Evolutionary conservation across 2,329 filamentous ascomycete species (phyloP), one percentile per base, ranked within the genome.

Genomic region (Aspergillus sp.): DNA sequence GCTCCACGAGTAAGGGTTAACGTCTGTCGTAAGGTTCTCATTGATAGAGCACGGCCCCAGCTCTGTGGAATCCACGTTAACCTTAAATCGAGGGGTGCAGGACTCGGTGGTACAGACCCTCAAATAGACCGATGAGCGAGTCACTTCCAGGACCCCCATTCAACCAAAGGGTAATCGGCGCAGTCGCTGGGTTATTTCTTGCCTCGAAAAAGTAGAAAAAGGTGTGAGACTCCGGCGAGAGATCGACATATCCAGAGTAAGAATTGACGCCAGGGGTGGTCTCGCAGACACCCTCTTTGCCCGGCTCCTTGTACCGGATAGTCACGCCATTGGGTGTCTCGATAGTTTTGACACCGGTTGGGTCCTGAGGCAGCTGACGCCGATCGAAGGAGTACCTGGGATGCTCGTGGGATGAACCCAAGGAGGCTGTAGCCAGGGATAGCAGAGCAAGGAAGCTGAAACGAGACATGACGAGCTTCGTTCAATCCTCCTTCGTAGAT

Each of bases 1-100:
- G 66, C 82, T 87, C 84, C 85, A 89, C 8, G 82, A 82, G 74
- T 86, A 84, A 4, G 84, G 84, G 69, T 89, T 89, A 70, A 81
- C 73, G 65, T 77, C 75, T 15, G 80, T 76, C 17, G 80, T 73
- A 54, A 80, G 75, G 31, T 78, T 73, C 58, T 79, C 75, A 43
- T 81, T 80, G 51, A 85, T 74, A 48, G 72, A 71, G 64, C 78
- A 80, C n/a, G 78, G 77, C 6, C 78, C 78, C 61, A 78, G 63
- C 66, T 80, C 77, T 78, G 64, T 13, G n/a, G n/a, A 15, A 59
- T 31, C 5, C 6, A 25, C 43, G 53, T 73, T 45, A 74, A 50
- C 38, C 25, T 56, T 7, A 43, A 56, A 30, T 38, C 34, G 34
- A 38, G 34, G 34, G 34, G 34, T 28, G 22, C 23, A 52, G 19